Evolutionary conservation across 345 rosid species (phyloP).

Genomic region (Populus pruinosa): DNA sequence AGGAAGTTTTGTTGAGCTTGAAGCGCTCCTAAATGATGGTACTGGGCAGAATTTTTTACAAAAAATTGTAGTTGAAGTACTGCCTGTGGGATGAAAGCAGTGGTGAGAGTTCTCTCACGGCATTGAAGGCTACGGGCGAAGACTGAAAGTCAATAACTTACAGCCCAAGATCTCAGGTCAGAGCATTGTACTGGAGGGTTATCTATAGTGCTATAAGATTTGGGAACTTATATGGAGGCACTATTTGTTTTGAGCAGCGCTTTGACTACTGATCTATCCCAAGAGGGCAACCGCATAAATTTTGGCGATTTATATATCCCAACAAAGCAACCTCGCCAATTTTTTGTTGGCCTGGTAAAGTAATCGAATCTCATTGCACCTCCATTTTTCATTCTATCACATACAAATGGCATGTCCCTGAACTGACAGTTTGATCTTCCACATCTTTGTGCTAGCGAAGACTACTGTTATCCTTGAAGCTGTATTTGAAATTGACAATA

Average conservation of each 20-base stretch:
- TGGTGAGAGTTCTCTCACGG: constrained; percentile 7
- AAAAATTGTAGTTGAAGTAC: constrained; percentile 54
- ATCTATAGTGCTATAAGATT: constrained; percentile 29
- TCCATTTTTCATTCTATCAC: no score
- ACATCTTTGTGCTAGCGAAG: background rate
- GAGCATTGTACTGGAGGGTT: constrained; percentile 57
- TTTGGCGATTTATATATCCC: background rate
- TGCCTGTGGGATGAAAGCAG: constrained; percentile 54
- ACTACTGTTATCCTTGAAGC: background rate
- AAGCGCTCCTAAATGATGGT: constrained; percentile 48
- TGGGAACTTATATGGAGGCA: background rate
- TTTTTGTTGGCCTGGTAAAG: background rate
- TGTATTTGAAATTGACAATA: background rate
- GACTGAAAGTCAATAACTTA: constrained; percentile 43
- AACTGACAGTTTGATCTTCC: background rate
- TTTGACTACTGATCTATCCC: background rate
- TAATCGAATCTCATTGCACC: no score
- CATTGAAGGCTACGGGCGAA: constrained; percentile 33
- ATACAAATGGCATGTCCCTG: background rate
- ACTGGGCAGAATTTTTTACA: constrained; percentile 47
- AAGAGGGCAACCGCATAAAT: no score
- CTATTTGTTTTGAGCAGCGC: background rate
- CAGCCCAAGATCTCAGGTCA: constrained; percentile 32
- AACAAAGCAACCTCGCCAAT: background rate
- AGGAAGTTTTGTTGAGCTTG: constrained; percentile 45